Percentiles rank a stretch among this genome's conserved stretches.
These are phyloP conservation scores for Abelmoschus esculentus DNA, from an alignment of 345 rosid species.

Conservation along the genomic window DNA sequence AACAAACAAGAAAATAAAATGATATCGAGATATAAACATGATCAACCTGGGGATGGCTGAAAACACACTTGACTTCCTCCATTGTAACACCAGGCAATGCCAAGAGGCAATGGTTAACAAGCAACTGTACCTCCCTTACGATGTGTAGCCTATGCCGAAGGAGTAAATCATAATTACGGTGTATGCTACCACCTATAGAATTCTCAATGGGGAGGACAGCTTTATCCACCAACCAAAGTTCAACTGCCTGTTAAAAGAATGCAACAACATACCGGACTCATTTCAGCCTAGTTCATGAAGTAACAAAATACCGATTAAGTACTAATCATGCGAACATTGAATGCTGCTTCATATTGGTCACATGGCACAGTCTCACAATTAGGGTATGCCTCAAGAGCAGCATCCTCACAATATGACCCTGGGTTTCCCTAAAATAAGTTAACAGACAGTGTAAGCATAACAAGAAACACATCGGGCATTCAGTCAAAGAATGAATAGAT, in stretches of 20 bases:
- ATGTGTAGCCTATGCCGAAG: constrained; percentile 93
- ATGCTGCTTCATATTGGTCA: constrained; percentile 75
- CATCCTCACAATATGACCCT: constrained; percentile 92
- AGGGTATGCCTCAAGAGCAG: constrained; percentile 81
- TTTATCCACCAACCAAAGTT: constrained; percentile 84
- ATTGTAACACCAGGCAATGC: constrained; percentile 61
- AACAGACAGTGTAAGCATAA: constrained; percentile 15
- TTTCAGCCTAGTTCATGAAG: constrained; percentile 3
- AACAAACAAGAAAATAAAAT: background rate
- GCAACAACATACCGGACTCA: background rate
- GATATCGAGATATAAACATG: background rate
- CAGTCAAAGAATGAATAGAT: constrained; percentile 8
- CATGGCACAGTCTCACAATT: constrained; percentile 88
- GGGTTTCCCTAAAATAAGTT: constrained; percentile 56
- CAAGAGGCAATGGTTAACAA: constrained; percentile 76
- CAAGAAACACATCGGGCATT: constrained; percentile 8
- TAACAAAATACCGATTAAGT: constrained; percentile 7
- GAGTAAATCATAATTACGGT: constrained; percentile 87
- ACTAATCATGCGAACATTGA: constrained; percentile 41
- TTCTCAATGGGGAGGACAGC: constrained; percentile 91
- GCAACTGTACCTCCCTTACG: constrained; percentile 79
- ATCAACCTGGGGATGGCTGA: constrained; percentile 90
- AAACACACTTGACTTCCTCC: constrained; percentile 62
- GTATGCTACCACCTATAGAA: constrained; percentile 90
- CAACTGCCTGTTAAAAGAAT: constrained; percentile 69